Base-by-base conservation (phyloP, 2,329 filamentous ascomycete genomes). In the Thielaviopsis euricoi region DNA sequence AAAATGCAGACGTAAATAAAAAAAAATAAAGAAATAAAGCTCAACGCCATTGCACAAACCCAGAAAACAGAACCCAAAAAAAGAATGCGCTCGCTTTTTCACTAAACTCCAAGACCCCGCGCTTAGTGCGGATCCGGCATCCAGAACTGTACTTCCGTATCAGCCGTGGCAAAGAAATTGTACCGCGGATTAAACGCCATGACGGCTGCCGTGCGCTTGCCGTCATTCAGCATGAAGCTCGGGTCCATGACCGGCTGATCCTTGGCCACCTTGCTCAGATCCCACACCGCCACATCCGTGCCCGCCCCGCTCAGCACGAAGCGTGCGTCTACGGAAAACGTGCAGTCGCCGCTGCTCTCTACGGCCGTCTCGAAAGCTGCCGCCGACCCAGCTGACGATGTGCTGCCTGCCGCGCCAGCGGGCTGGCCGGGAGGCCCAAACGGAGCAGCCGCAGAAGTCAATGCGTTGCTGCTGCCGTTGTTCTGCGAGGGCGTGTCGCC, bases 101-200 rank as follows among this genome's bases (percentile, higher is more conserved):
- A 5, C 3, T 23, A 37, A 48, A 56, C n/a, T 21, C 55, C 43
- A 51, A 52, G 40, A 46, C 17, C 55, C n/a, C n/a, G n/a, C 55
- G 26, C 23, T 52, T 55, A 60, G 21, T 60, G 58, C 22, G 81
- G 79, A 67, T 89, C 85, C 1, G 86, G 86, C 40, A 87, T 69
- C 86, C 86, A 90, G 64, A 90, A 87, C 21, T 87, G 71, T 61
- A 89, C 74, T 57, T 96, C 89, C 66, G 85, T 85, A 65, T 97
- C 90, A 3, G 89, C 93, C 51, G 85, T 93, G 9, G 89, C 90
- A 63, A 97, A 79, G 73, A 96, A 83, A 70, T 97, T 96, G 70
- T 86, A 93, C 54, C 90, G 79, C 25, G 90, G 93, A 67, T 96
- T 97, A 68, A 89, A 93, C 22, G 86, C 87, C 49, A 95, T 76